Evolutionary conservation across 2,329 filamentous ascomycete species (phyloP), one percentile per base, ranked within the genome.

Genomic region (Diaporthe eres): DNA sequence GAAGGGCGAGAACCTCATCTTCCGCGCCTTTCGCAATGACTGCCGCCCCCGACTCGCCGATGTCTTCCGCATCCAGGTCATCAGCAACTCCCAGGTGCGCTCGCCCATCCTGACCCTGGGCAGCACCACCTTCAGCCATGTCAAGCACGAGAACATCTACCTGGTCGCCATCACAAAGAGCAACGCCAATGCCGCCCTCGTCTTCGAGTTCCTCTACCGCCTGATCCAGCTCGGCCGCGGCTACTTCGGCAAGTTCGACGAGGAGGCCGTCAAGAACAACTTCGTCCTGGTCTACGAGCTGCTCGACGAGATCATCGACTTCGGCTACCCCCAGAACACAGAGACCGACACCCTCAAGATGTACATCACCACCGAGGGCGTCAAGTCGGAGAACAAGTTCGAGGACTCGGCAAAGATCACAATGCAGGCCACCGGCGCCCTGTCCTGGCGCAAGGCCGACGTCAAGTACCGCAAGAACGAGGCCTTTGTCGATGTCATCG

Each of bases 401-500:
- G 95, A 98, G 83, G 96, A 99, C 84, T 98, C 96, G 70, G 96
- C 95, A 79, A 97, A 96, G 84, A 99, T 99, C 85, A 99, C 97
- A 37, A 98, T 98, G 96, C 97, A 99, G 87, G 97, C 97, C 17
- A 99, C 97, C 0, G 97, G 97, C 55, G 97, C 97, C 7, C 90
- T 98, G 57, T 98, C 97, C 63, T 99, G 97, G 97, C 92, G 97
- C 80, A 94, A 98, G 82, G 94, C 96, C 76, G 96, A 98, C 84
- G 97, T 99, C 85, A 98, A 98, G 83, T 99, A 99, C 87, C 94
- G 97, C 84, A 99, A 99, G 87, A 99, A 99, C 87, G 97, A 99
- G 85, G 97, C 97, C 44, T 99, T 99, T 82, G 97, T 99, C 80
- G 97, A 99, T 85, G 97, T 99, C 25, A 99, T 99, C 82, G 97